Conservation (phyloP, 75 land plant species). For the Isoetes taiwanensis region DNA sequence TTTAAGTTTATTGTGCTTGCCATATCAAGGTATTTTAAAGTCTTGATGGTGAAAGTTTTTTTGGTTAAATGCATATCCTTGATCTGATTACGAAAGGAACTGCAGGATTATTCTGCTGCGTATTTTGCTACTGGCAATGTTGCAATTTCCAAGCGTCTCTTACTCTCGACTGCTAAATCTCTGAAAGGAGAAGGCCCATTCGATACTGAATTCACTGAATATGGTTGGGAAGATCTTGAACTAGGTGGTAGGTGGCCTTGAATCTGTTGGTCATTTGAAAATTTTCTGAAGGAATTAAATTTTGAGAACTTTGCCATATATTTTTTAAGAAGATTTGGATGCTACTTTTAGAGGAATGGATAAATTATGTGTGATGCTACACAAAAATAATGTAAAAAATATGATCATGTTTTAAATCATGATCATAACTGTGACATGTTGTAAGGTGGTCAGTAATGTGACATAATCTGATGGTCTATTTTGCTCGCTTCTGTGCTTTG, state of each 20-base stretch:
- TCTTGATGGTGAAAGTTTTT: background rate
- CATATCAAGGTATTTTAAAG: background rate
- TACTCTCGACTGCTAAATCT: constrained; percentile 11
- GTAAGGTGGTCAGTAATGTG: too few species aligned
- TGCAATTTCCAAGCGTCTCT: constrained; percentile 13
- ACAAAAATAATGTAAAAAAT: too few species aligned
- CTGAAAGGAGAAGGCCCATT: constrained; percentile 19
- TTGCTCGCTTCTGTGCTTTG: too few species aligned
- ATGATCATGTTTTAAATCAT: too few species aligned
- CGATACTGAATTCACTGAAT: constrained; percentile 21
- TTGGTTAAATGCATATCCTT: background rate
- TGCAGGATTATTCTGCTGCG: constrained; percentile 23
- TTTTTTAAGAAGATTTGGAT: too few species aligned
- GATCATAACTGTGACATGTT: too few species aligned
- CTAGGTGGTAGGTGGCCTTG: constrained; percentile 23
- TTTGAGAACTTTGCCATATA: too few species aligned
- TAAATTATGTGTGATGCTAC: too few species aligned
- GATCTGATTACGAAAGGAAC: background rate
- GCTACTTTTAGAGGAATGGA: too few species aligned
- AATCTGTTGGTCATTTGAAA: too few species aligned
- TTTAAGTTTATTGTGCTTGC: background rate
- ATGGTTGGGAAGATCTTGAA: constrained; percentile 28
- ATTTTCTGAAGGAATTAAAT: too few species aligned
- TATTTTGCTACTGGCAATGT: constrained; percentile 31
- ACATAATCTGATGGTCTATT: too few species aligned